Percentiles rank a stretch among this genome's conserved stretches.
These are phyloP conservation scores for Lavandula angustifolia DNA, from an alignment of 257 asterid genomes.

Conservation along the genomic window DNA sequence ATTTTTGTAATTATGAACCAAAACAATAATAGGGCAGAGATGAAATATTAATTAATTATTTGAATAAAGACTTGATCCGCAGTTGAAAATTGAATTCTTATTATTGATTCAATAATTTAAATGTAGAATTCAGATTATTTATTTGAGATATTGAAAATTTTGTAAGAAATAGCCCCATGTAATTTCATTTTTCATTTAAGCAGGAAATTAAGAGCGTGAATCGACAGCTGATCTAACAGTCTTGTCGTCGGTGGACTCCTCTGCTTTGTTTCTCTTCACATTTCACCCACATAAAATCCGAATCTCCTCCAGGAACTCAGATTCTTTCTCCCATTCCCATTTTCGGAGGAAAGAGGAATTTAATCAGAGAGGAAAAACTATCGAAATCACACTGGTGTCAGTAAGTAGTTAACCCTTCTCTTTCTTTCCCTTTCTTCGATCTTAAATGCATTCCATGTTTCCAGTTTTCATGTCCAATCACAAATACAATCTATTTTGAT, in stretches of 20 bases:
- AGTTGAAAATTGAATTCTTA: too few species aligned
- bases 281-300: conserved; percentile 25
- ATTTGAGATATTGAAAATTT: too few species aligned
- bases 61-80: too few species aligned
- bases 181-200: too few species aligned
- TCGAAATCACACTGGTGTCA: conserved; percentile 1
- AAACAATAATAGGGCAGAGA: too few species aligned
- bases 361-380: background rate
- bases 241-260: conserved; percentile 31
- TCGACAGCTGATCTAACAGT: conserved; percentile 35
- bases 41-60: too few species aligned
- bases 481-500: too few species aligned
- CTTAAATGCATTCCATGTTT: conserved; percentile 7
- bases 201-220: too few species aligned
- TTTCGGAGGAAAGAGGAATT: background rate
- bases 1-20: too few species aligned
- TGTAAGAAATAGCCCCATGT: too few species aligned
- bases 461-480: background rate
- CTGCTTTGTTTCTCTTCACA: background rate
- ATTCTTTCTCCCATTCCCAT: conserved; percentile 23
- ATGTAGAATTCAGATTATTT: too few species aligned
- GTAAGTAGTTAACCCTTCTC: conserved; percentile 24
- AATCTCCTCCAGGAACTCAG: background rate
- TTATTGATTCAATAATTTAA: too few species aligned
- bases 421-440: conserved; percentile 12